Evolutionary conservation across 179 eudicot genomes (phyloP).

Genomic region (Spinacia oleracea): DNA sequence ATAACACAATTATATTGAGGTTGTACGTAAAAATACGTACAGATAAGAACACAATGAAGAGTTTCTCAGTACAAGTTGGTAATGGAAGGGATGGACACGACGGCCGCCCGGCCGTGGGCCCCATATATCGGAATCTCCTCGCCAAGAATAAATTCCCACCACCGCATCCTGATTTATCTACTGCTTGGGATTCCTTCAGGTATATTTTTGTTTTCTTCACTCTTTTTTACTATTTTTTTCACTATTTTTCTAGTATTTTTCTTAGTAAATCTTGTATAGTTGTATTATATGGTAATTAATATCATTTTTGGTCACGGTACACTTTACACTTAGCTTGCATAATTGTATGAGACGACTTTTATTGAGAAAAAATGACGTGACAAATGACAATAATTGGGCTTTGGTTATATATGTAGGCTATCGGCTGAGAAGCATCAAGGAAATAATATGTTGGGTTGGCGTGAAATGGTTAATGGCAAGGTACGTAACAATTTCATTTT

Average conservation of each 20-base stretch:
- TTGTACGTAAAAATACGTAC: no score
- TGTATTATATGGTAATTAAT: no score
- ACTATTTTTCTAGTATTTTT: no score
- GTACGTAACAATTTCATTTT: no score
- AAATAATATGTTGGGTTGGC: slow-evolving; percentile 93
- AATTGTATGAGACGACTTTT: neutral
- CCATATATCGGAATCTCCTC: slow-evolving; percentile 62
- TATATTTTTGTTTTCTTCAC: slow-evolving; percentile 13
- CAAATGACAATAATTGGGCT: neutral
- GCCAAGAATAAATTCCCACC: slow-evolving; percentile 69
- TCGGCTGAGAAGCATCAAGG: slow-evolving; percentile 66
- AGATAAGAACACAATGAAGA: slow-evolving; percentile 43
- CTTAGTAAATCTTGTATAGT: no score
- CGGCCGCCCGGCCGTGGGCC: slow-evolving; percentile 74
- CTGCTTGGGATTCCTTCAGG: slow-evolving; percentile 93
- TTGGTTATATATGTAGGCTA: slow-evolving; percentile 43
- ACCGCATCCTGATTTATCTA: slow-evolving; percentile 48
- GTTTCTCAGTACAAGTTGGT: slow-evolving; percentile 63
- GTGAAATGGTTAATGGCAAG: slow-evolving; percentile 62
- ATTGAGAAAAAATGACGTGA: neutral
- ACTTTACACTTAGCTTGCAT: no score
- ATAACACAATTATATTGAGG: no score
- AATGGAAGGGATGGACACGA: slow-evolving; percentile 63
- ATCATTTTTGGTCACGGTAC: no score
- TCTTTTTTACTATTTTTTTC: neutral